phyloP scores from a whole-genome alignment of 495 filamentous ascomycete species.

The Penicillium silybi region DNA sequence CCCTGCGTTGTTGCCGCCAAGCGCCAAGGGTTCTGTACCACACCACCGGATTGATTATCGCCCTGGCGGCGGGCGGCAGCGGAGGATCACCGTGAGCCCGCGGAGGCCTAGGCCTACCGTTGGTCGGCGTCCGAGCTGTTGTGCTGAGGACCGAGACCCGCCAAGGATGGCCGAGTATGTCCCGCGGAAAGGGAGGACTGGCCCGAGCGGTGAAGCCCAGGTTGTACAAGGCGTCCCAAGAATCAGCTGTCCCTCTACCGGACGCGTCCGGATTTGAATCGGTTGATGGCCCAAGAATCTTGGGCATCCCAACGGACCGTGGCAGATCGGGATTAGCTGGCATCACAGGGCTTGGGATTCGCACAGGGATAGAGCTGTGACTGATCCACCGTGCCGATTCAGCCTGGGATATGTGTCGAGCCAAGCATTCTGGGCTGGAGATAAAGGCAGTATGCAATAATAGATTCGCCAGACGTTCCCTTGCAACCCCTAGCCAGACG shows the following conservation, averaged over 20 bases:
- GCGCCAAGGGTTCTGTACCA: constrained; percentile 32
- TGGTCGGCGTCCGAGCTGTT: constrained; percentile 17
- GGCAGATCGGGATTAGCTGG: neutral
- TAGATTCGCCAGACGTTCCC: constrained; percentile 16
- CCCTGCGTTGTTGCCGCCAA: constrained; percentile 39
- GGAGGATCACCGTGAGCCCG: constrained; percentile 13
- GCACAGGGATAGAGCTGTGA: constrained; percentile 8
- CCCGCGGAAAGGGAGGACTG: constrained; percentile 11
- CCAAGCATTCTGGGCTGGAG: constrained; percentile 28
- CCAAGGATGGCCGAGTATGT: constrained; percentile 22
- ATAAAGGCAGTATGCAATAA: constrained; percentile 15
- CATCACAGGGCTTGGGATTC: neutral
- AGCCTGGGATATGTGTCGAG: constrained; percentile 6
- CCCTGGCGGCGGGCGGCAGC: constrained; percentile 2
- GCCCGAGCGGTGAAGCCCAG: constrained; percentile 19
- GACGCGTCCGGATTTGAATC: constrained; percentile 14
- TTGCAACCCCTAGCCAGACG: neutral
- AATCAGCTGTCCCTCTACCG: constrained; percentile 2
- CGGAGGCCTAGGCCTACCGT: constrained; percentile 13
- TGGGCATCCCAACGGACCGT: neutral
- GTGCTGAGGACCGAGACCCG: constrained; percentile 10
- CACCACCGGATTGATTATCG: constrained; percentile 8
- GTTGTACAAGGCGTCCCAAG: constrained; percentile 14
- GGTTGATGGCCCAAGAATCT: neutral
- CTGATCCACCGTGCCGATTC: constrained; percentile 14